phyloP scores from a whole-genome alignment of 768 basidiomycete species.

The Chalciporus piperatus region DNA sequence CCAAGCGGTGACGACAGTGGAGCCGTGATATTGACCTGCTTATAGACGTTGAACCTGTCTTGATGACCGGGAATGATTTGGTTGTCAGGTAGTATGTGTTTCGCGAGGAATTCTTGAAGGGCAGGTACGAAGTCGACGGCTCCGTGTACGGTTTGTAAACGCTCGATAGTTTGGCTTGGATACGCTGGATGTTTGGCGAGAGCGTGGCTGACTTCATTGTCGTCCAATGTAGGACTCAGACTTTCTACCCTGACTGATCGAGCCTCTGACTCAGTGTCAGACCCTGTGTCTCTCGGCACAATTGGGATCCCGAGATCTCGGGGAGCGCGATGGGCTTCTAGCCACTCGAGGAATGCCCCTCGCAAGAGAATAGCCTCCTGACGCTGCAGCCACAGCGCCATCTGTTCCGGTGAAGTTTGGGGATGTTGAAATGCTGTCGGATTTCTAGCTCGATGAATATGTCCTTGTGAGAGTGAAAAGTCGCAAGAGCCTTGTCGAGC shows the following conservation, averaged over 20 bases:
- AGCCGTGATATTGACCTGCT: neutral
- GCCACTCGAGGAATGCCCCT: constrained; percentile 28
- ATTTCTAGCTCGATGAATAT: constrained; percentile 30
- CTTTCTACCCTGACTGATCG: neutral
- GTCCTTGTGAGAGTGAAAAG: constrained; percentile 30
- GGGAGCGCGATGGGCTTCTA: neutral
- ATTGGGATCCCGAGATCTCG: neutral
- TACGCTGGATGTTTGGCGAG: constrained; percentile 2
- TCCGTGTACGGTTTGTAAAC: neutral
- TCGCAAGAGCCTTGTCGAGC: constrained; percentile 22
- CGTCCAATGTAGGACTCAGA: too few species aligned
- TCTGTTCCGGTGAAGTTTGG: constrained; percentile 40
- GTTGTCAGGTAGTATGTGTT: neutral
- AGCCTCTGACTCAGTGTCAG: neutral
- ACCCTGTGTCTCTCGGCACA: neutral
- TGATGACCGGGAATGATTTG: neutral
- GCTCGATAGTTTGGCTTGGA: neutral
- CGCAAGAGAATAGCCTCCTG: constrained; percentile 34
- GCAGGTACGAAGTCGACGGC: constrained; percentile 6
- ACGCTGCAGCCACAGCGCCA: constrained; percentile 37
- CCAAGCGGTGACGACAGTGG: neutral
- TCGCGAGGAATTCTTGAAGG: neutral
- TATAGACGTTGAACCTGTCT: constrained; percentile 2
- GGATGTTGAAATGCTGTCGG: constrained; percentile 35
- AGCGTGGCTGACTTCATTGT: neutral